These are phyloP conservation scores for Trypanosomatidae sp. DNA, from an alignment of 208 protist genomes.

Conservation along the genomic window DNA sequence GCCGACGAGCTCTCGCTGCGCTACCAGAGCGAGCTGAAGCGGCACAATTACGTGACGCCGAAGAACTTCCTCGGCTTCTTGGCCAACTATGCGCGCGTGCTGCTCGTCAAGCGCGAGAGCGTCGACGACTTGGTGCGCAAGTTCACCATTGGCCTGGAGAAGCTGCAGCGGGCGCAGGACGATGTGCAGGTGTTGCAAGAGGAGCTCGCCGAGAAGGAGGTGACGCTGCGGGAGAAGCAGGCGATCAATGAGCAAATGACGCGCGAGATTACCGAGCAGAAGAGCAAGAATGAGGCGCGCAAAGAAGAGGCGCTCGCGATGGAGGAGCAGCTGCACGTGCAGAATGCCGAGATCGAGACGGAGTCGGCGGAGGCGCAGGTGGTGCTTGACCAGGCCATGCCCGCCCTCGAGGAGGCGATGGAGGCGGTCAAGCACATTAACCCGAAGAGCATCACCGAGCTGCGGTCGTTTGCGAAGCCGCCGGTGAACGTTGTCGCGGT, in stretches of 20 bases:
- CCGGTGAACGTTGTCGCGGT: slow-evolving; percentile 91
- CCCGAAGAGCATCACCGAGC: slow-evolving; percentile 94
- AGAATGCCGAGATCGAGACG: slow-evolving; percentile 86
- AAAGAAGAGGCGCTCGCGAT: slow-evolving; percentile 82
- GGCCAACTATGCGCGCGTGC: slow-evolving; percentile 90
- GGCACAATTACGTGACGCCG: slow-evolving; percentile 97
- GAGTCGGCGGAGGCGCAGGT: slow-evolving; percentile 90
- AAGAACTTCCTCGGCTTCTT: slow-evolving; percentile 99
- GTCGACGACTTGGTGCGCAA: slow-evolving; percentile 92
- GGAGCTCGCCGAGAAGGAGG: slow-evolving; percentile 90
- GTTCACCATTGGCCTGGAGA: slow-evolving; percentile 94
- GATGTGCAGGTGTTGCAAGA: slow-evolving; percentile 94
- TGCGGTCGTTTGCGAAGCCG: slow-evolving; percentile 95
- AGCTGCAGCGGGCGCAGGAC: slow-evolving; percentile 91
- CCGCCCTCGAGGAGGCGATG: slow-evolving; percentile 92
- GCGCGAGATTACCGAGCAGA: slow-evolving; percentile 82
- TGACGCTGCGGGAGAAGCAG: slow-evolving; percentile 91
- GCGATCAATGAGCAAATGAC: slow-evolving; percentile 90
- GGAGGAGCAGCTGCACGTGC: slow-evolving; percentile 84
- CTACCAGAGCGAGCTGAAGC: slow-evolving; percentile 90
- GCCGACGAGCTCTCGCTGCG: slow-evolving; percentile 75
- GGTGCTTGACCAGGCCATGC: slow-evolving; percentile 94
- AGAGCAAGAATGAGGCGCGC: slow-evolving; percentile 81
- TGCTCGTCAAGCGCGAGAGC: slow-evolving; percentile 88
- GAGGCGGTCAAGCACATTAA: slow-evolving; percentile 93